Percentiles rank a stretch among this genome's conserved stretches.
phyloP scores from a whole-genome alignment of 108 stramenopile genomes.

The Nannochloropsis oceanica region DNA sequence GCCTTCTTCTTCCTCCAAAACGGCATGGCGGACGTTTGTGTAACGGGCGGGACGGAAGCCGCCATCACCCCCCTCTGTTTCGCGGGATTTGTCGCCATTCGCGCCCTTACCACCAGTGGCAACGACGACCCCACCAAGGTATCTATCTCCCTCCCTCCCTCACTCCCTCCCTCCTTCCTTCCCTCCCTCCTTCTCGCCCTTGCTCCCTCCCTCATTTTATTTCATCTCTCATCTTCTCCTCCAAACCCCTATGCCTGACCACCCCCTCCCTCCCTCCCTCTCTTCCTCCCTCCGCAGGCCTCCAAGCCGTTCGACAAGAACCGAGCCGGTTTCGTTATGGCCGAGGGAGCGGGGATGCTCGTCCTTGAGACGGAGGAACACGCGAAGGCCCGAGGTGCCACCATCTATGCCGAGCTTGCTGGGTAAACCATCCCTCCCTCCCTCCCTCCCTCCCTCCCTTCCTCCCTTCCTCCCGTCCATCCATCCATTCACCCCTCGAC shows the following conservation, averaged over 20 bases:
- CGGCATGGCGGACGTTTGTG: constrained; percentile 70
- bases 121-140: constrained; percentile 15
- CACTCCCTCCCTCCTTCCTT: no score
- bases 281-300: constrained; percentile 21
- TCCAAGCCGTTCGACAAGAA: constrained; percentile 83
- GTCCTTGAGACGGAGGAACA: constrained; percentile 75
- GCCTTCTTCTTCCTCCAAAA: constrained; percentile 62
- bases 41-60: constrained; percentile 87
- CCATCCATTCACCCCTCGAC: background rate
- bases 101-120: constrained; percentile 43
- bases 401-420: constrained; percentile 28
- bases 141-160: no score
- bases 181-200: background rate
- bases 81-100: constrained; percentile 75
- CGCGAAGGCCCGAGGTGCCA: constrained; percentile 78
- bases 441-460: no score
- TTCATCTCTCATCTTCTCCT: background rate
- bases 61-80: constrained; percentile 68
- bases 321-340: constrained; percentile 94
- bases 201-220: background rate
- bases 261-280: background rate
- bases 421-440: no score
- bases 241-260: background rate
- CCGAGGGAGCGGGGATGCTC: constrained; percentile 91
- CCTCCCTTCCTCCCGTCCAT: no score